Evolutionary conservation across 768 basidiomycete genomes (phyloP), one percentile per base, ranked within the genome.

Genomic region (Calvatia gigantea): DNA sequence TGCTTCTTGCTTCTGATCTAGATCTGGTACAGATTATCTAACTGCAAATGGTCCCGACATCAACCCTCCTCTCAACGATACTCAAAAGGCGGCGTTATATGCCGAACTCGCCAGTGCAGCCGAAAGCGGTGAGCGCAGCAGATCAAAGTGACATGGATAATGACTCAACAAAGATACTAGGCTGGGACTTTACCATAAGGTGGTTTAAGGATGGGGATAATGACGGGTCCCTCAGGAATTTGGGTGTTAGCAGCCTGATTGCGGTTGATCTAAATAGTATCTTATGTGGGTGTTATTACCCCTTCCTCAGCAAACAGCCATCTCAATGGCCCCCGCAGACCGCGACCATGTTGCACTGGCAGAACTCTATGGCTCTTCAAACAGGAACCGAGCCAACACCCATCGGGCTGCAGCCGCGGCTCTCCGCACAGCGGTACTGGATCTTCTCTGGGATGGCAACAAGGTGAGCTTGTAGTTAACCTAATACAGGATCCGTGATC

Each of bases 81-180:
- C 77, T 1, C 71, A 86, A 64, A 75, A 78, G 38, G 78, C 79
- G 0, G 80, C 75, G 0, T 65, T 98, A n/a, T 97, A 94, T 63
- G 80, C 88, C 5, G 91, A 97, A 65, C 80, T 98, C 19, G 95
- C 95, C 0, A 83, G 80, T 51, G 94, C 91, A 32, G 95, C 93
- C 0, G 95, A 98, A 73, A 82, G 82, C 9, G 92, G 89, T 58
- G 68, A 63, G 48, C n/a, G 11, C 14, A 6, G 25, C 7, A 17
- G 70, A 66, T 29, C 21, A 1, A 21, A 42, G 15, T 56, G 66
- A 29, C 1, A 3, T 15, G 21, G 9, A 44, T 11, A 15, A 46
- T 2, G 25, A 6, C 28, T 35, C 48, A 14, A 47, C 2, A 7
- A n/a, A 5, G 23, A 25, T 11, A 21, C 25, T 14, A 55, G 74